Percentiles rank a stretch among this genome's conserved stretches.
These are phyloP conservation scores for Mollisiaceae sp. DNA, from an alignment of 2,329 filamentous ascomycete genomes.

Conservation along the genomic window DNA sequence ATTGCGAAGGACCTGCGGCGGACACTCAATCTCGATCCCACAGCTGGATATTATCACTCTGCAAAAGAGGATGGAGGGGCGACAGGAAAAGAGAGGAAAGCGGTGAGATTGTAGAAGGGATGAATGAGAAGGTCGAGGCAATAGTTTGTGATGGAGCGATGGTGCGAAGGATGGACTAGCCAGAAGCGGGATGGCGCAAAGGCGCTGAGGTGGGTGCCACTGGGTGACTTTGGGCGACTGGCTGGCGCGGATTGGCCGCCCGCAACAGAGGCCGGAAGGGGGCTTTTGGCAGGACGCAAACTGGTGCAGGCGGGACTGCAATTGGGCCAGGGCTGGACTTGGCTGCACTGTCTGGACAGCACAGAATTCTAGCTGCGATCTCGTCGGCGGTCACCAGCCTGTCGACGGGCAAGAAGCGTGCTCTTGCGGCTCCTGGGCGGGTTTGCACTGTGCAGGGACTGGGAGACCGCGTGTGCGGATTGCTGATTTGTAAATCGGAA, in stretches of 20 bases:
- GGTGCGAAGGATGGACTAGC: slow-evolving; percentile 7
- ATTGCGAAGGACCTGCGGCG: slow-evolving; percentile 9
- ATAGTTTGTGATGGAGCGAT: slow-evolving; percentile 21
- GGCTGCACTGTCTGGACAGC: neutral
- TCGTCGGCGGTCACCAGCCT: slow-evolving; percentile 1
- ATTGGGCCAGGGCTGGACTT: neutral
- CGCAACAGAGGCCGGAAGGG: neutral
- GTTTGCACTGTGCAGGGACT: neutral
- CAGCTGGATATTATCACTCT: slow-evolving; percentile 27
- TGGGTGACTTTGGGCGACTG: neutral
- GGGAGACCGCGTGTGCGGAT: neutral
- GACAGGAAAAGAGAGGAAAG: slow-evolving; percentile 30
- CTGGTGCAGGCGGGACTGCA: neutral
- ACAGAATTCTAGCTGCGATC: slow-evolving; percentile 1
- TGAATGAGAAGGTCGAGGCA: slow-evolving; percentile 28
- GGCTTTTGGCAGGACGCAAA: neutral
- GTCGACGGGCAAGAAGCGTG: slow-evolving; percentile 1
- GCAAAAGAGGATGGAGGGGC: slow-evolving; percentile 22
- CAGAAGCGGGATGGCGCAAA: slow-evolving; percentile 10
- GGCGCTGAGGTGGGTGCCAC: neutral
- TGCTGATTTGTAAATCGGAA: slow-evolving; percentile 4
- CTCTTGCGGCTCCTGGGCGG: slow-evolving; percentile 13
- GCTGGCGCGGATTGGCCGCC: neutral
- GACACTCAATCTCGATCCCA: slow-evolving; percentile 22
- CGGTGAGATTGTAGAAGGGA: slow-evolving; percentile 29